A percentile compares a stretch with the other conserved stretches of the same genome.
Conservation (phyloP, 129 eudicot genomes). For the Rutidosis leptorrhynchoides region DNA sequence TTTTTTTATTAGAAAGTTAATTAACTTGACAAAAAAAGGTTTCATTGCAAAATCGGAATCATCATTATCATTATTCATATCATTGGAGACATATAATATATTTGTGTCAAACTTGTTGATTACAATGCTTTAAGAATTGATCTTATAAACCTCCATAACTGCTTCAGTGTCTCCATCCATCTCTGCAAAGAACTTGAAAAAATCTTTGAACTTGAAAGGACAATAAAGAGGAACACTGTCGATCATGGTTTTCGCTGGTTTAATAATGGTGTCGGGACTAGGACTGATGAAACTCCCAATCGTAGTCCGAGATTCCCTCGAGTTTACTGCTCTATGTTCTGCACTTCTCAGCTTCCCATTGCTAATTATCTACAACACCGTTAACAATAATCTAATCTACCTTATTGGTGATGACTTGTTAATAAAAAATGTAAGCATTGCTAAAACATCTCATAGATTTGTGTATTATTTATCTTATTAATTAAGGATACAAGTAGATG, state of each 20-base stretch:
- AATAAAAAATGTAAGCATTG: too few relatives aligned
- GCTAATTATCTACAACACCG: slow-evolving; percentile 40
- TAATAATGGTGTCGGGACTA: slow-evolving; percentile 15
- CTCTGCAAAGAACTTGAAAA: slow-evolving; percentile 16
- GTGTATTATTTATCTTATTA: too few relatives aligned
- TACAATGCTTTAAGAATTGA: background rate
- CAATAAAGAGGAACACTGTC: slow-evolving; percentile 14
- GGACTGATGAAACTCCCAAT: slow-evolving; percentile 38
- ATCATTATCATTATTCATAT: too few relatives aligned
- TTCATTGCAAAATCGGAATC: too few relatives aligned
- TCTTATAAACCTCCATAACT: slow-evolving; percentile 17
- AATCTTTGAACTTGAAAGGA: slow-evolving; percentile 26
- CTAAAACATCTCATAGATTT: too few relatives aligned
- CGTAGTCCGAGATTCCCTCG: slow-evolving; percentile 30
- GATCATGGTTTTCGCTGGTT: slow-evolving; percentile 29
- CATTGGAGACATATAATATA: too few relatives aligned
- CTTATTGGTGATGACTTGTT: background rate
- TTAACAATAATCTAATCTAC: background rate
- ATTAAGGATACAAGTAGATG: too few relatives aligned
- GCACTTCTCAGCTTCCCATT: slow-evolving; percentile 46
- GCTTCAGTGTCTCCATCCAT: slow-evolving; percentile 29
- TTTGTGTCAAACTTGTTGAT: too few relatives aligned
- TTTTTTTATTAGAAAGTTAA: too few relatives aligned
- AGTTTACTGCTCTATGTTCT: slow-evolving; percentile 50
- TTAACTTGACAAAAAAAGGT: too few relatives aligned